A percentile compares a stretch with the other conserved stretches of the same genome.
phyloP scores from a whole-genome alignment of 2,329 filamentous ascomycete genomes.

The Fusarium torulosum region DNA sequence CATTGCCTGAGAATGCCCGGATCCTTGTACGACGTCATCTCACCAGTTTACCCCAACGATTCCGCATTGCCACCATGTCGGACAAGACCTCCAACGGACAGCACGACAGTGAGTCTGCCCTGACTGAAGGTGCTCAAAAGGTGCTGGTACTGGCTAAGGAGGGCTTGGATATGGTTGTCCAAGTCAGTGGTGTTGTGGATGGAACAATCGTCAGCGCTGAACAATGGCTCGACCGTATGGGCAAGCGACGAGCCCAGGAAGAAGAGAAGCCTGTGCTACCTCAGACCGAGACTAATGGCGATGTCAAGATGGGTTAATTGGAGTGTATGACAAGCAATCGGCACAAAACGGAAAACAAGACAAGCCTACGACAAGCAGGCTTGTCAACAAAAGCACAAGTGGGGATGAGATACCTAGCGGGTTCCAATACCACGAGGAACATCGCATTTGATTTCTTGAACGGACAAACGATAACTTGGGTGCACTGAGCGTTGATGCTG shows the following conservation, averaged over 20 bases:
- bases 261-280: slow-evolving; percentile 48
- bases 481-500: slow-evolving; percentile 8
- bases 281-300: slow-evolving; percentile 40
- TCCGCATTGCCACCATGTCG: slow-evolving; percentile 75
- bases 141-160: slow-evolving; percentile 90
- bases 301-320: slow-evolving; percentile 49
- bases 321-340: background rate
- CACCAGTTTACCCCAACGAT: slow-evolving; percentile 85
- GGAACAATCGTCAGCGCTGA: slow-evolving; percentile 92
- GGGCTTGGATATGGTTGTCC: slow-evolving; percentile 92
- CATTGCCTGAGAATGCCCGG: slow-evolving; percentile 88
- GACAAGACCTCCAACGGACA: slow-evolving; percentile 48
- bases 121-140: slow-evolving; percentile 73
- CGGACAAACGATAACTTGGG: slow-evolving; percentile 11
- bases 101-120: slow-evolving; percentile 54
- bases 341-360: slow-evolving; percentile 18
- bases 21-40: slow-evolving; percentile 86
- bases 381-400: slow-evolving; percentile 16
- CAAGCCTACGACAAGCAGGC: slow-evolving; percentile 1
- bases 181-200: slow-evolving; percentile 88
- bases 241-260: slow-evolving; percentile 54
- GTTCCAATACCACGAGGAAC: slow-evolving; percentile 22
- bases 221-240: slow-evolving; percentile 87
- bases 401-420: slow-evolving; percentile 17
- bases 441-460: slow-evolving; percentile 14